Base-by-base conservation (phyloP, 352 stramenopile genomes). In the Phytophthora tubulina region DNA sequence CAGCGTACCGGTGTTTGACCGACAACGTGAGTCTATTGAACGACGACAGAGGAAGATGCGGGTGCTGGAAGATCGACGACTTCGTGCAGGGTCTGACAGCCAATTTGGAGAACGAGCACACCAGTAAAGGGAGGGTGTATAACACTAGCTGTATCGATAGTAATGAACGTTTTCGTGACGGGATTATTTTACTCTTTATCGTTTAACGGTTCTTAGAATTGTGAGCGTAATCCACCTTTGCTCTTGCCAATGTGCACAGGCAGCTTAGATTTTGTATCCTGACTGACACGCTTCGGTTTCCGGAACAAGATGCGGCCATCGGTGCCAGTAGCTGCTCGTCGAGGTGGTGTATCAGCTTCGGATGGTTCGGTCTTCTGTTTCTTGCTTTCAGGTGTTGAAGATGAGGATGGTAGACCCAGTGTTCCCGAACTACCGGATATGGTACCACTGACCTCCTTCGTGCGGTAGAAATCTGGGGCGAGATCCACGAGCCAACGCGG, bases 161-260 rank as follows among this genome's bases (percentile, higher is more conserved):
- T 76, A 79, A 79, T 79, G 63, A 79, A 79, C 72, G 57, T 76
- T 70, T 75, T 79, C 59, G 62, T 79, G 67, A 79, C 72, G 72
- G 67, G 67, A 62, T 55, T 53, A 61, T 30, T 39, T 27, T 27
- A 27, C 21, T 27, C 21, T 27, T 27, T 27, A 27, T 27, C 21
- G 2, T 27, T 27, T 27, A 27, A 33, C 13, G 46, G 41, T 32
- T 57, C 13, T 21, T 88, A 94, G 67, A 95, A 95, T 57, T 95
- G 88, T 14, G 85, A 93, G 21, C 86, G 86, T 7, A 95, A 44
- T 0, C 88, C 88, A 27, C 88, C 88, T 80, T 93, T 95, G 73
- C 81, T 93, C 65, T 95, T 95, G 48, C 88, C 88, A 68, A 93
- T 91, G 49, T 93, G 84, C 27, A 95, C 84, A 0, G 88, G 88